Base-by-base conservation (phyloP, 345 rosid species). In the Raphanus raphanistrum region DNA sequence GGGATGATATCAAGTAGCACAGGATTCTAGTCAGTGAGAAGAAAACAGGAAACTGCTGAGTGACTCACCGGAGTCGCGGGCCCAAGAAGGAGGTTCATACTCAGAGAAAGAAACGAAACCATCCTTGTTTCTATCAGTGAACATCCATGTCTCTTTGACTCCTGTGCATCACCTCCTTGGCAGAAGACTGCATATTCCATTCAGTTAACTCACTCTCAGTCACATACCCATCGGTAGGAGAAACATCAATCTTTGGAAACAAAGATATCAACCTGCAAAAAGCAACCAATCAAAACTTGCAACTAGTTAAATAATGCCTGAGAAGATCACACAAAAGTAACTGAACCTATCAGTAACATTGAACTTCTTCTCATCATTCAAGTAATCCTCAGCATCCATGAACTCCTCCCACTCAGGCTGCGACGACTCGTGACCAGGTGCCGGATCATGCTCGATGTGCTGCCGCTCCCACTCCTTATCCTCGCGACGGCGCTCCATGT, bases 391-490 rank as follows among this genome's bases (percentile, higher is more conserved):
- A 4, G 96, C 97, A 69, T 96, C 87, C 86, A 90, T 84, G 83
- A 91, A 93, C 71, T 91, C 96, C 67, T 87, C 98, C 98, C 95
- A 90, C 87, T 93, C 99, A 38, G 98, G 97, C 80, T 93, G 97
- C 0, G 89, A 63, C 0, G 89, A 63, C 81, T 90, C 92, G 35
- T 86, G 90, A 16, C 76, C 95, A 38, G 90, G 89, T 6, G 95
- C 89, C 1, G 84, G 28, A 4, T 79, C 79, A 63, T 74, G 74
- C 12, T 89, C 89, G 70, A 89, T 66, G 84, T 87, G 81, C 72
- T 80, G 86, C 80, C 81, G 82, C 85, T 95, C 97, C 99, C 99
- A 93, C 31, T 80, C 90, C 73, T 84, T 86, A 85, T 96, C 96
- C 84, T 89, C 91, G 31, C 91, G 88, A 66, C 80, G 89, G 57